Percentiles rank a stretch among this genome's conserved stretches.
Conservation (phyloP, 495 filamentous ascomycete species). For the Neurospora hispaniola region DNA sequence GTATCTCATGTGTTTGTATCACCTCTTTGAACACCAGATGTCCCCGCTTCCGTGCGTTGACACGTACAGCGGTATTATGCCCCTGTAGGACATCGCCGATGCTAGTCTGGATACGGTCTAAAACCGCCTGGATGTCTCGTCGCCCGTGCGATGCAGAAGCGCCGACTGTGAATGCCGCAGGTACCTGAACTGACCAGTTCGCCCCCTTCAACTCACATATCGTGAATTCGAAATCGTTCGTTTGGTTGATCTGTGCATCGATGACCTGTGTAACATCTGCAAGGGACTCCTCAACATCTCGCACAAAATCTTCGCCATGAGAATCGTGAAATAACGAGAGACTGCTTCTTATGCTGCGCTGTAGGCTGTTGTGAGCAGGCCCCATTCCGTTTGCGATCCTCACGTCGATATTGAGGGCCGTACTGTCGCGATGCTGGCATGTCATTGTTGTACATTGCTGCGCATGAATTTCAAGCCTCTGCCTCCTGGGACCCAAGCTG, state of each 20-base stretch:
- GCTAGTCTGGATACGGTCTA: constrained; percentile 36
- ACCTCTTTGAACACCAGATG: constrained; percentile 37
- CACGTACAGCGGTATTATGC: constrained; percentile 28
- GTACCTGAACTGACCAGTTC: constrained; percentile 29
- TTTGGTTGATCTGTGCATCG: constrained; percentile 23
- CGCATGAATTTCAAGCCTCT: constrained; percentile 21
- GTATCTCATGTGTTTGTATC: constrained; percentile 29
- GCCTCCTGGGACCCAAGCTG: constrained; percentile 25
- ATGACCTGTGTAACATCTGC: constrained; percentile 15
- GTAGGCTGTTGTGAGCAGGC: constrained; percentile 23
- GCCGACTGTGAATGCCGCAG: constrained; percentile 25
- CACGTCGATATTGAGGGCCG: constrained; percentile 28
- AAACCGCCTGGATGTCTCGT: constrained; percentile 29
- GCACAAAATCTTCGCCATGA: constrained; percentile 26
- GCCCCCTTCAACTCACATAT: constrained; percentile 31
- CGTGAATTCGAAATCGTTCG: constrained; percentile 33
- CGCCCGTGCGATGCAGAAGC: constrained; percentile 22
- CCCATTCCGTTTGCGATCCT: constrained; percentile 34
- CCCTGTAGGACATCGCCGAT: constrained; percentile 35
- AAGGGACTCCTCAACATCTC: constrained; percentile 20
- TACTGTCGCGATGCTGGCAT: constrained; percentile 23
- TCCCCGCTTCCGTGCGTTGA: constrained; percentile 35
- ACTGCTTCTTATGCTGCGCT: constrained; percentile 26
- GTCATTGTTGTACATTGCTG: constrained; percentile 13
- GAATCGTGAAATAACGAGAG: constrained; percentile 29